Percentiles rank a stretch among this genome's conserved stretches.
Evolutionary conservation across 2,329 filamentous ascomycete genomes (phyloP).

Genomic region (Aspergillus hortae): DNA sequence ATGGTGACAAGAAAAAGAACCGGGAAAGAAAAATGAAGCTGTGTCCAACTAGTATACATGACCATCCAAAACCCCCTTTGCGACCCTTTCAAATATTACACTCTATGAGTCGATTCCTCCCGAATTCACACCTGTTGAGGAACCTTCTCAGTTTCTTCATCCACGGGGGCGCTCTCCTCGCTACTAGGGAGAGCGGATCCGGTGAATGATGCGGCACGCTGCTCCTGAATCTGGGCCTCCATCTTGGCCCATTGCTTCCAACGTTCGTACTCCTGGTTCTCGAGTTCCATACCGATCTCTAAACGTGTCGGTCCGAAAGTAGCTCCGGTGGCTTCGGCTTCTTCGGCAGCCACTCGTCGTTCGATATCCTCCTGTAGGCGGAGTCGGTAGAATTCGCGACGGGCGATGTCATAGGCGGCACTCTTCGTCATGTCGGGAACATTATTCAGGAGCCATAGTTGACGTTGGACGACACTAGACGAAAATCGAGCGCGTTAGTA

Average conservation of each 20-base stretch:
- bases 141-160: constrained; percentile 10
- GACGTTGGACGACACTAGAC: constrained; percentile 82
- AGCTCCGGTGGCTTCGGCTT: constrained; percentile 79
- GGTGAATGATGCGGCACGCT: constrained; percentile 43
- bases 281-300: constrained; percentile 76
- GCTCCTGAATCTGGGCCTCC: constrained; percentile 49
- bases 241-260: constrained; percentile 78
- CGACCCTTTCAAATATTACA: background rate
- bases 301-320: constrained; percentile 77
- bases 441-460: constrained; percentile 77
- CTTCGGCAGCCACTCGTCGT: constrained; percentile 77
- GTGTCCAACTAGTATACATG: background rate
- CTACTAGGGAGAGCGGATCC: constrained; percentile 37
- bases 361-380: constrained; percentile 81
- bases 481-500: constrained; percentile 13
- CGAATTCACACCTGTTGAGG: constrained; percentile 1
- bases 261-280: constrained; percentile 72
- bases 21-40: background rate
- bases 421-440: constrained; percentile 55
- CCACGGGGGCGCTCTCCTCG: constrained; percentile 31
- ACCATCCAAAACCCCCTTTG: background rate
- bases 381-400: constrained; percentile 84
- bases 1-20: background rate
- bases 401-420: constrained; percentile 78
- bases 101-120: background rate